Conservation (phyloP, 2,329 filamentous ascomycete species). For the Botrytis tulipae region DNA sequence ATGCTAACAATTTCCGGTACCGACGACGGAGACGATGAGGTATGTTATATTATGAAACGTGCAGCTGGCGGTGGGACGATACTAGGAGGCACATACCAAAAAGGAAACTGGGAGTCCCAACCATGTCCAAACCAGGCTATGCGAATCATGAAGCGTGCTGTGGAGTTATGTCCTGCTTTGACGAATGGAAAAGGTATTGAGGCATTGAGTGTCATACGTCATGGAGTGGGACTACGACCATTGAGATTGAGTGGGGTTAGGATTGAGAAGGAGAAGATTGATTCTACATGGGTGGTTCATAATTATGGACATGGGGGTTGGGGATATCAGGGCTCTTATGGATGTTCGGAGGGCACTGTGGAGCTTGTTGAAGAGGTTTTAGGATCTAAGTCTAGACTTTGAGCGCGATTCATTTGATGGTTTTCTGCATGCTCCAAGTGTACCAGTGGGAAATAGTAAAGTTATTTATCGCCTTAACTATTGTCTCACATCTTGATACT, state of each 20-base stretch:
- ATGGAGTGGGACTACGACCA: slow-evolving; percentile 66
- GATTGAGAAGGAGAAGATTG: slow-evolving; percentile 60
- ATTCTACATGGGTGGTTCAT: slow-evolving; percentile 56
- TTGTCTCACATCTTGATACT: not conserved
- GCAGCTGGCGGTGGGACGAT: slow-evolving; percentile 66
- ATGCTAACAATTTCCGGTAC: slow-evolving; percentile 62
- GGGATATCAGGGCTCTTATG: slow-evolving; percentile 65
- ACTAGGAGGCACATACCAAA: slow-evolving; percentile 66
- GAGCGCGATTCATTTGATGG: not conserved
- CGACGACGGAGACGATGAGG: slow-evolving; percentile 63
- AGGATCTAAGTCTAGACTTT: slow-evolving; percentile 28
- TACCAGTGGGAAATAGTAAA: not conserved
- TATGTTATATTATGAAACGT: slow-evolving; percentile 66
- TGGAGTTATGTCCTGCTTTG: slow-evolving; percentile 55
- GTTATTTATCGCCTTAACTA: not conserved
- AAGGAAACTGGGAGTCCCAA: slow-evolving; percentile 61
- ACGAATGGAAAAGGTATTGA: slow-evolving; percentile 59
- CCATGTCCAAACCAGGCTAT: slow-evolving; percentile 61
- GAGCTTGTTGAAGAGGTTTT: slow-evolving; percentile 60
- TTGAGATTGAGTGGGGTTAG: slow-evolving; percentile 59
- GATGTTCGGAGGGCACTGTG: slow-evolving; percentile 65
- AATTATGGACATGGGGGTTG: slow-evolving; percentile 62
- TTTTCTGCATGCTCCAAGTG: not conserved
- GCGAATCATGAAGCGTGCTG: slow-evolving; percentile 65
- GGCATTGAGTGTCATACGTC: slow-evolving; percentile 61